phyloP scores from a whole-genome alignment of 108 stramenopile genomes.

The Skeletonema marinoi region DNA sequence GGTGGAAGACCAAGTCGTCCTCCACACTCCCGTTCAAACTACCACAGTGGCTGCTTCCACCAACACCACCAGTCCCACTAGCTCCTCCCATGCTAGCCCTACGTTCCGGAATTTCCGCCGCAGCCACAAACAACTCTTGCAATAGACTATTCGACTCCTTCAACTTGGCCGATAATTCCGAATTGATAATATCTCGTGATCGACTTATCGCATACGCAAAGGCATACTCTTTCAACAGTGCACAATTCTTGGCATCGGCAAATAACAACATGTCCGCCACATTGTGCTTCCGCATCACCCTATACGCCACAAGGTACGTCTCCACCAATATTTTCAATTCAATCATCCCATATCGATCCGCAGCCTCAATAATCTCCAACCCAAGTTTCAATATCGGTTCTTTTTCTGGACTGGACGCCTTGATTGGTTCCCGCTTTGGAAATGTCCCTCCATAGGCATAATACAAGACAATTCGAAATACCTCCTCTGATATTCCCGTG shows the following conservation, averaged over 20 bases:
- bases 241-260: conserved; percentile 13
- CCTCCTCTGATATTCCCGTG: background rate
- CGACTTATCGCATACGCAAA: background rate
- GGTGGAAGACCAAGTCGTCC: background rate
- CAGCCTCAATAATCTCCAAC: background rate
- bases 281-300: background rate
- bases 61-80: background rate
- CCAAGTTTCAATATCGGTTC: background rate
- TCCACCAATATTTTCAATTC: conserved; percentile 1
- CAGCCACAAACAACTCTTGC: conserved; percentile 6
- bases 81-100: background rate
- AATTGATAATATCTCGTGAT: background rate
- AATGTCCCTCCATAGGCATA: conserved; percentile 4
- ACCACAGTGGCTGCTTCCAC: background rate
- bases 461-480: background rate
- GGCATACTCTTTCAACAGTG: background rate
- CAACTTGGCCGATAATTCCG: conserved; percentile 3
- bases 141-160: conserved; percentile 1
- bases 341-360: conserved; percentile 1
- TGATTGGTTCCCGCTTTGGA: conserved; percentile 1
- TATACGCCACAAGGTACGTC: background rate
- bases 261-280: conserved; percentile 2
- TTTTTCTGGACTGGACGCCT: background rate
- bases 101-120: conserved; percentile 2
- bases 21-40: background rate